These are phyloP conservation scores for Russula vinacea DNA, from an alignment of 768 basidiomycete species.

Conservation along the genomic window DNA sequence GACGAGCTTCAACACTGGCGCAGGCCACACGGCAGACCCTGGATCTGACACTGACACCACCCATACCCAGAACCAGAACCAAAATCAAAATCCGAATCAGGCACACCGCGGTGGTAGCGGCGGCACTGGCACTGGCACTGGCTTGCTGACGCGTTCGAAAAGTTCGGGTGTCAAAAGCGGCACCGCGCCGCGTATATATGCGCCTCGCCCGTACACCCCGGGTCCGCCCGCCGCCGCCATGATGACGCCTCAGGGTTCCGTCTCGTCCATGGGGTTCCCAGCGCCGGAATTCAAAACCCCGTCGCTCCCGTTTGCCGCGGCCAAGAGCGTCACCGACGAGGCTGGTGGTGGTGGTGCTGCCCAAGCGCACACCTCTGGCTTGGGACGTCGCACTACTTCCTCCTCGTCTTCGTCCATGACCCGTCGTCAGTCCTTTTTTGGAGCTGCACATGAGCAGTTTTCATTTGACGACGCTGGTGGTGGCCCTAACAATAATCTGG, in stretches of 20 bases:
- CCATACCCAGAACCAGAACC: neutral
- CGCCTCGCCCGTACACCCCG: conserved; percentile 21
- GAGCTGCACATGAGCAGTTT: neutral
- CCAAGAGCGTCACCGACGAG: conserved; percentile 8
- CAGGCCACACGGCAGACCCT: neutral
- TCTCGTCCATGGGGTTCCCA: neutral
- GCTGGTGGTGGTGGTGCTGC: neutral
- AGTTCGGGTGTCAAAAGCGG: neutral
- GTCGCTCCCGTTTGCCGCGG: conserved; percentile 11
- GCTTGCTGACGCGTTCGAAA: neutral
- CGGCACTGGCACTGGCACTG: neutral
- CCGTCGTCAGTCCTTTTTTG: conserved; percentile 6
- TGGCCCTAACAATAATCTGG: neutral
- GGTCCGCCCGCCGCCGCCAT: neutral
- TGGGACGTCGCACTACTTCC: neutral
- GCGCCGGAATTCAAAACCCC: conserved; percentile 20
- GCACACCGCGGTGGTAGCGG: neutral
- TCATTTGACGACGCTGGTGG: conserved; percentile 4
- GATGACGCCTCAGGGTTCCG: neutral
- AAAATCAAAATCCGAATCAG: neutral
- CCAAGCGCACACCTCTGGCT: neutral
- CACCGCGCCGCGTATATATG: conserved; percentile 23
- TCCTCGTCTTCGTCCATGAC: neutral
- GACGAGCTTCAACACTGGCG: neutral
- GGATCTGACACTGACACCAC: neutral